These are phyloP conservation scores for Blastocystis sp. DNA, from an alignment of 352 stramenopile genomes.

Conservation along the genomic window DNA sequence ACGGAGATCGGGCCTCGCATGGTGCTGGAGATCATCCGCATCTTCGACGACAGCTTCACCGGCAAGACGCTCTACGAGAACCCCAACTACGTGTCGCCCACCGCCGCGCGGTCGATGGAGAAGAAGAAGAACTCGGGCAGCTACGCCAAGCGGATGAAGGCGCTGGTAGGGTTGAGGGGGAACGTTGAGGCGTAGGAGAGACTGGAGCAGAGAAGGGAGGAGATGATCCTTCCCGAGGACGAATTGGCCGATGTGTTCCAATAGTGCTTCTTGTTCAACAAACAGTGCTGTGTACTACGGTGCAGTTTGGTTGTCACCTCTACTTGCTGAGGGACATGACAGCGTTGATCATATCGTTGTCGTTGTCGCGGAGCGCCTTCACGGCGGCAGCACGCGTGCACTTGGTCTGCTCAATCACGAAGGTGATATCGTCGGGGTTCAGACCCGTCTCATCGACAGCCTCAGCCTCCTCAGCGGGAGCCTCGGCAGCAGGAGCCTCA, in stretches of 20 bases:
- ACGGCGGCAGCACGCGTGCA: conserved; percentile 59
- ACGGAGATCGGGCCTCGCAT: conserved; percentile 99
- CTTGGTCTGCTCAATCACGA: conserved; percentile 61
- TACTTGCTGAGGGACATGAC: conserved; percentile 65
- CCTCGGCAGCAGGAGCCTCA: neutral
- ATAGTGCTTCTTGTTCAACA: neutral
- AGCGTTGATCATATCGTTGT: conserved; percentile 69
- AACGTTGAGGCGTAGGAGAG: conserved; percentile 70
- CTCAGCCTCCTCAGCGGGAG: neutral
- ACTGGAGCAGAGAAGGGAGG: conserved; percentile 78
- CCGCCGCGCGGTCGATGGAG: conserved; percentile 81
- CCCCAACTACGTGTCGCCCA: conserved; percentile 92
- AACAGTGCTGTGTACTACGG: conserved; percentile 14
- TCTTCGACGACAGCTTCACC: conserved; percentile 96
- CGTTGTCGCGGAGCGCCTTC: conserved; percentile 46
- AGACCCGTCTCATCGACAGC: conserved; percentile 55
- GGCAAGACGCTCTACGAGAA: conserved; percentile 97
- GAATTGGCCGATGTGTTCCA: conserved; percentile 75
- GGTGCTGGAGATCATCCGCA: conserved; percentile 94
- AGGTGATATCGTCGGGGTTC: conserved; percentile 53
- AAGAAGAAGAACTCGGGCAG: conserved; percentile 87
- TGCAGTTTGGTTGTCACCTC: neutral
- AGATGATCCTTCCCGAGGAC: conserved; percentile 78
- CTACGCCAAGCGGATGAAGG: conserved; percentile 86
- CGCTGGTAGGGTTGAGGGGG: conserved; percentile 72